phyloP scores from a whole-genome alignment of 345 rosid genomes.

The Alliaria petiolata region DNA sequence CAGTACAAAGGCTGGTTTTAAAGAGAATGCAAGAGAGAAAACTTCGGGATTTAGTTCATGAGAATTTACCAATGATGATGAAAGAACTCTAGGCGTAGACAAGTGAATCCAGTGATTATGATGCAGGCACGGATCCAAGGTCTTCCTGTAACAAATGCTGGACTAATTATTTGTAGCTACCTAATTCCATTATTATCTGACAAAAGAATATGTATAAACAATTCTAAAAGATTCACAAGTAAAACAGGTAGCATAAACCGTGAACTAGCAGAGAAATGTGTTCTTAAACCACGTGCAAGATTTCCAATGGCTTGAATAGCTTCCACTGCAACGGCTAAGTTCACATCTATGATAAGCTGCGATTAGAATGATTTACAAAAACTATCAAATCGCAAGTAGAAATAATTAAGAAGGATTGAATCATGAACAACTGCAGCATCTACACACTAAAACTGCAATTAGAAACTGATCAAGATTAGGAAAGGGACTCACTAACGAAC shows the following conservation, averaged over 20 bases:
- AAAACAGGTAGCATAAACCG: conserved; percentile 83
- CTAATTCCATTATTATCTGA: not conserved
- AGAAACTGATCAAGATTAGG: not conserved
- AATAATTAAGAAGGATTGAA: not conserved
- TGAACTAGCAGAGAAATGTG: conserved; percentile 87
- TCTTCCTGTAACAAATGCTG: conserved; percentile 9
- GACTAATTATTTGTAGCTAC: conserved; percentile 9
- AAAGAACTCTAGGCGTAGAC: too few relatives aligned
- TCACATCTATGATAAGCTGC: conserved; percentile 96
- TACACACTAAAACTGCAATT: not conserved
- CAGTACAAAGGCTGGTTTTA: too few relatives aligned
- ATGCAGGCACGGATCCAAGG: too few relatives aligned
- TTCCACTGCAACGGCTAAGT: conserved; percentile 97
- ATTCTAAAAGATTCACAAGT: conserved; percentile 58
- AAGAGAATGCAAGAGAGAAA: too few relatives aligned
- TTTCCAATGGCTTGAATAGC: conserved; percentile 97
- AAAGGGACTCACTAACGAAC: conserved; percentile 57
- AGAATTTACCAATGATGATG: too few relatives aligned
- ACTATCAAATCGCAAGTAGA: not conserved
- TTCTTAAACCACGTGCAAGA: conserved; percentile 86
- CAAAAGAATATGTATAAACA: not conserved
- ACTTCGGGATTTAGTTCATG: too few relatives aligned
- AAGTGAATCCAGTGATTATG: too few relatives aligned
- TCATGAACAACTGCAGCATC: not conserved
- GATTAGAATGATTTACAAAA: conserved; percentile 17